phyloP scores from a whole-genome alignment of 441 rosid genomes.

The Pelargonium citronellum region DNA sequence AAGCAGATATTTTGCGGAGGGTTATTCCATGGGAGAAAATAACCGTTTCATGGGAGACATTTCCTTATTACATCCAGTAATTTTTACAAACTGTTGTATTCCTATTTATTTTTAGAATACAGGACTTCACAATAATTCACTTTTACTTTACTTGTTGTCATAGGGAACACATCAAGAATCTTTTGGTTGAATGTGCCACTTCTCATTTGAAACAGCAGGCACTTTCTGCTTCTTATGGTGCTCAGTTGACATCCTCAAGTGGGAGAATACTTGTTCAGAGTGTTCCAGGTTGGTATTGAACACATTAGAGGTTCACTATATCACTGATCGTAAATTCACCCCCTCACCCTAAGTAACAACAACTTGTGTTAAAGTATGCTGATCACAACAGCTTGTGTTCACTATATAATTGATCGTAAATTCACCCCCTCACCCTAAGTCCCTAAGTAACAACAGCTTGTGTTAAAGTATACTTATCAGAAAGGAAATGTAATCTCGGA shows the following conservation, averaged over 20 bases:
- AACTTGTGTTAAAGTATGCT: no score
- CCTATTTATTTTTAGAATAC: slow-evolving; percentile 11
- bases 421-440: not conserved
- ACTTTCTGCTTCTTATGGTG: slow-evolving; percentile 49
- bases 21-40: slow-evolving; percentile 88
- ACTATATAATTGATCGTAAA: not conserved
- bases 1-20: slow-evolving; percentile 67
- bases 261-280: slow-evolving; percentile 89
- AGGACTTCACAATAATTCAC: slow-evolving; percentile 11
- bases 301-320: slow-evolving; percentile 8
- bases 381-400: not conserved
- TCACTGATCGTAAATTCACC: slow-evolving; percentile 2
- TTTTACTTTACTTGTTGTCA: slow-evolving; percentile 20
- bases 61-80: slow-evolving; percentile 88
- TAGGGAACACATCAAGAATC: slow-evolving; percentile 68
- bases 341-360: no score
- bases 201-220: slow-evolving; percentile 73
- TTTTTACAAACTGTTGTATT: slow-evolving; percentile 16
- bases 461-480: not conserved
- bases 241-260: slow-evolving; percentile 73
- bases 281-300: slow-evolving; percentile 60
- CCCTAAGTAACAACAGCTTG: slow-evolving; percentile 1
- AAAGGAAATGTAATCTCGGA: slow-evolving; percentile 14
- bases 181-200: slow-evolving; percentile 74
- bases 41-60: slow-evolving; percentile 76